Percentiles rank a stretch among this genome's conserved stretches.
These are phyloP conservation scores for Myriosclerotinia duriaeana DNA, from an alignment of 2,329 filamentous ascomycete genomes.

Conservation along the genomic window DNA sequence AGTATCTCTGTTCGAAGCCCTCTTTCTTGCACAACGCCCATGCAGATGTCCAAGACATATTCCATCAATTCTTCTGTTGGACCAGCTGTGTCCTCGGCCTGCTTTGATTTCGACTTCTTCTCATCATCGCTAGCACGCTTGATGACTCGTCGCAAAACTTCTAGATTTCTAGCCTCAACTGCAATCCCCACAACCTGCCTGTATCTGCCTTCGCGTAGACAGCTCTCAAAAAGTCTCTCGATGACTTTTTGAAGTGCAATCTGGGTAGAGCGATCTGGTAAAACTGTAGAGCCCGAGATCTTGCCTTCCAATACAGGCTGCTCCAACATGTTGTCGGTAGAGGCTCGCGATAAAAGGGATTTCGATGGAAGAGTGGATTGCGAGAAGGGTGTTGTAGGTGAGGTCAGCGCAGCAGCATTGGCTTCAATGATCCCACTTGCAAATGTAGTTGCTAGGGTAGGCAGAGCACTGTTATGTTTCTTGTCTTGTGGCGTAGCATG, in stretches of 20 bases:
- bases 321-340: constrained; percentile 60
- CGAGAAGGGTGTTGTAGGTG: constrained; percentile 91
- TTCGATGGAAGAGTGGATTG: constrained; percentile 92
- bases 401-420: constrained; percentile 64
- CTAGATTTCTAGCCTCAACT: constrained; percentile 88
- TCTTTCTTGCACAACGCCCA: constrained; percentile 95
- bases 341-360: constrained; percentile 84
- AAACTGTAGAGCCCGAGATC: constrained; percentile 41
- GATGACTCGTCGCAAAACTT: constrained; percentile 83
- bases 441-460: constrained; percentile 72
- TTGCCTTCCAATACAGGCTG: constrained; percentile 46
- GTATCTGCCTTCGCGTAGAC: constrained; percentile 81
- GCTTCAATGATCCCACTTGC: constrained; percentile 65
- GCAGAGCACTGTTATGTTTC: constrained; percentile 51
- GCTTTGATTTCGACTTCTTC: constrained; percentile 63
- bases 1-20: constrained; percentile 81
- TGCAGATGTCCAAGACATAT: constrained; percentile 91
- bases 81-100: constrained; percentile 52
- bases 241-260: constrained; percentile 80
- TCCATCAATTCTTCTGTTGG: constrained; percentile 93
- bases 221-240: constrained; percentile 86
- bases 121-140: constrained; percentile 85
- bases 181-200: constrained; percentile 96
- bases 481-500: constrained; percentile 52
- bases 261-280: constrained; percentile 68